These are phyloP conservation scores for Leccinum pallidistipes DNA, from an alignment of 1,284 basidiomycete genomes.

Conservation along the genomic window DNA sequence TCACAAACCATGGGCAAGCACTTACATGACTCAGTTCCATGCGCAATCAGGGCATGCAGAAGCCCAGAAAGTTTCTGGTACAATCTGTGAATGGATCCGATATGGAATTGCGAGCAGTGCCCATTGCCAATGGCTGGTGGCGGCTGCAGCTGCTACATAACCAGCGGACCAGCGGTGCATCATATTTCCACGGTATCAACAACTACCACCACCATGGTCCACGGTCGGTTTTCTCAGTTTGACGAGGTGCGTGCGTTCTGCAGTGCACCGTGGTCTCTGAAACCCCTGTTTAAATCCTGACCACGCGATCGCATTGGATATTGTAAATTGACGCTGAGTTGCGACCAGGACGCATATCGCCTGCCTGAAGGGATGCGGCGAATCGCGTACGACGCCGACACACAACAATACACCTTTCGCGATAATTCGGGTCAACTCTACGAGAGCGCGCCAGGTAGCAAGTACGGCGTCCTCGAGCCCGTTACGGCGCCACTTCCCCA, in stretches of 20 bases:
- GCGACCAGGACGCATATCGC: conserved; percentile 45
- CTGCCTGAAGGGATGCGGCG: conserved; percentile 54
- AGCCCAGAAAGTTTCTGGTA: no score
- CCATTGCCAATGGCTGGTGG: no score
- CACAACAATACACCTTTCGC: conserved; percentile 47
- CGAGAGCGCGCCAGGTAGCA: conserved; percentile 42
- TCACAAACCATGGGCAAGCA: no score
- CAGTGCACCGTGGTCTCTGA: not conserved
- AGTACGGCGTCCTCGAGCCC: conserved; percentile 45
- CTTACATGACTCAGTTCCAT: no score
- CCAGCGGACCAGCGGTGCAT: not conserved
- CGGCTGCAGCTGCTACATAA: not conserved
- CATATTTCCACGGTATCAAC: conserved; percentile 3
- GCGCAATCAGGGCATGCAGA: no score
- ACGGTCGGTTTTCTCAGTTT: conserved; percentile 37
- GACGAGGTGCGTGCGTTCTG: conserved; percentile 35
- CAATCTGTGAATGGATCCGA: no score
- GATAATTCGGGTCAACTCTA: conserved; percentile 48
- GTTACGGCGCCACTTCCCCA: conserved; percentile 24
- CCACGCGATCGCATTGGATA: not conserved
- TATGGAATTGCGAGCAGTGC: no score
- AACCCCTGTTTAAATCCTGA: conserved; percentile 1
- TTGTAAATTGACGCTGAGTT: conserved; percentile 4
- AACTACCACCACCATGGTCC: conserved; percentile 17
- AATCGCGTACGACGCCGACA: conserved; percentile 55